These are phyloP conservation scores for Trametes villosa DNA, from an alignment of 768 basidiomycete species.

Conservation along the genomic window DNA sequence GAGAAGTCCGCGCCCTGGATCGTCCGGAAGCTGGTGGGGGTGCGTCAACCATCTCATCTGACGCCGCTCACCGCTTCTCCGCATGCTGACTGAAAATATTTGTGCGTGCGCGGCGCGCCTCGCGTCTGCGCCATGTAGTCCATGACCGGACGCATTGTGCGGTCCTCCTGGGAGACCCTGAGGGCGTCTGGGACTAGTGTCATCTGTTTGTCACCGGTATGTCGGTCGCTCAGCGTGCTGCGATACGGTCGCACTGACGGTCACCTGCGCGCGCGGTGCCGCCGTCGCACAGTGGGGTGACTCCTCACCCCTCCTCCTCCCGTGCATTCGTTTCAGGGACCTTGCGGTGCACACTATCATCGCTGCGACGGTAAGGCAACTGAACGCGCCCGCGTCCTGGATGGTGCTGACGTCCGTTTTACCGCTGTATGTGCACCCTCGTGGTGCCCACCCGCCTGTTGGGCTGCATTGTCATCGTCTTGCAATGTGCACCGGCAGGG, in stretches of 20 bases:
- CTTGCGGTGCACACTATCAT: constrained; percentile 64
- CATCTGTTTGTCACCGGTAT: constrained; percentile 64
- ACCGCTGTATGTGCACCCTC: too few species aligned
- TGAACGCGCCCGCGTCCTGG: background rate
- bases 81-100: background rate
- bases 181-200: constrained; percentile 62
- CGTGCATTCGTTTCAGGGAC: constrained; percentile 67
- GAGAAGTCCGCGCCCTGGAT: constrained; percentile 67
- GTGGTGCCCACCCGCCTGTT: background rate
- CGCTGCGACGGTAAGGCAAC: constrained; percentile 55
- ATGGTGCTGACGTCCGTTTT: constrained; percentile 1
- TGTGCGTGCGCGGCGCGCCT: background rate
- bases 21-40: constrained; percentile 65
- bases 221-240: constrained; percentile 24
- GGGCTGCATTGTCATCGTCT: background rate
- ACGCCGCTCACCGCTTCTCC: background rate
- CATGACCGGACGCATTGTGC: constrained; percentile 63
- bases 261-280: background rate
- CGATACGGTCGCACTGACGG: constrained; percentile 7
- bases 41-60: constrained; percentile 39
- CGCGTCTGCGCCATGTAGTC: constrained; percentile 42
- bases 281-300: constrained; percentile 58
- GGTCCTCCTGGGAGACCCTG: constrained; percentile 66
- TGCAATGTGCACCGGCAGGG: constrained; percentile 34
- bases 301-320: constrained; percentile 62